Evolutionary conservation across 2,329 filamentous ascomycete genomes (phyloP).

Genomic region (Domatiomyces catenatus): DNA sequence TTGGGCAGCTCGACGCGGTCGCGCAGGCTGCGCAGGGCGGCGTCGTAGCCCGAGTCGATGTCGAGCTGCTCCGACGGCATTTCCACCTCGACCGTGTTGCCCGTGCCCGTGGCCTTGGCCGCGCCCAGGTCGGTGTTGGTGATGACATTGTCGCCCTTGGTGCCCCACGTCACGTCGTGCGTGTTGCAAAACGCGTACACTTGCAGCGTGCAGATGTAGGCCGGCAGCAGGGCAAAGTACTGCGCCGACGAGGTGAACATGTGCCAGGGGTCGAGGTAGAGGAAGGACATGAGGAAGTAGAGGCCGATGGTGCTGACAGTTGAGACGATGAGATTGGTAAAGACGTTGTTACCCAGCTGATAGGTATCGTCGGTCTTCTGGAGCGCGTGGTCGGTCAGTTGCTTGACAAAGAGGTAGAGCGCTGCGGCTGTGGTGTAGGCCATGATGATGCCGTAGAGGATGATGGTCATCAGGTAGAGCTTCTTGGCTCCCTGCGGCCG

Average conservation of each 20-base stretch:
- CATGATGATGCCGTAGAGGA: conserved; percentile 91
- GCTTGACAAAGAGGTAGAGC: conserved; percentile 75
- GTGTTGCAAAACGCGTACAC: conserved; percentile 99
- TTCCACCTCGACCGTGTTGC: conserved; percentile 75
- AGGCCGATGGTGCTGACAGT: conserved; percentile 78
- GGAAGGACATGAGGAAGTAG: conserved; percentile 90
- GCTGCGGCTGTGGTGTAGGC: conserved; percentile 80
- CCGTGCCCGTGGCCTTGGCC: conserved; percentile 46
- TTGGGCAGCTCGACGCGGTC: conserved; percentile 72
- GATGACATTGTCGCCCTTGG: conserved; percentile 92
- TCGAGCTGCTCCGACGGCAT: conserved; percentile 97
- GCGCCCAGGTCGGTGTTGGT: conserved; percentile 83
- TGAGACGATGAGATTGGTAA: conserved; percentile 87
- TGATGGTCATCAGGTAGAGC: conserved; percentile 74
- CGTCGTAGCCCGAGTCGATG: conserved; percentile 94
- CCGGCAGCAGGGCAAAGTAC: conserved; percentile 84
- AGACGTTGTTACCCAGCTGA: conserved; percentile 66
- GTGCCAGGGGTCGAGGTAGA: conserved; percentile 98
- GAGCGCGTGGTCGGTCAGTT: conserved; percentile 43
- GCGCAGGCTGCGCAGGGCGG: conserved; percentile 86
- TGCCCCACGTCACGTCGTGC: conserved; percentile 97
- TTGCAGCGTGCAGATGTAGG: conserved; percentile 92
- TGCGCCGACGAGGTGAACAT: conserved; percentile 86
- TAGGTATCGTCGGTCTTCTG: conserved; percentile 30
- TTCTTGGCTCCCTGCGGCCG: conserved; percentile 86